Base-by-base conservation (phyloP, 1,284 basidiomycete species). In the Moesziomyces antarcticus region DNA sequence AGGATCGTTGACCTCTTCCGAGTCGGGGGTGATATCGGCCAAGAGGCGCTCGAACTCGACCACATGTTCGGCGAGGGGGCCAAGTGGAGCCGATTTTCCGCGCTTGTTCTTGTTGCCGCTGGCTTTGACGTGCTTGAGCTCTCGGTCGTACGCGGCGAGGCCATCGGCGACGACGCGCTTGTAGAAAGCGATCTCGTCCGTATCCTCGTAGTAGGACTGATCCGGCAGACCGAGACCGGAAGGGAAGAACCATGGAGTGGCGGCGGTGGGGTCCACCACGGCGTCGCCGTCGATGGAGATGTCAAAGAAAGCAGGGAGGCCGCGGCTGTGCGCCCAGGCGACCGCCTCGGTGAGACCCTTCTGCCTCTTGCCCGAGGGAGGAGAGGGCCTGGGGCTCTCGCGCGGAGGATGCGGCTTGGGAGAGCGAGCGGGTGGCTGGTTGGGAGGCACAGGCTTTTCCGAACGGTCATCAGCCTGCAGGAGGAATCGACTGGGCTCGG, bases 201-300 rank as follows among this genome's bases (percentile, higher is more conserved):
- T 86, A 67, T 98, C 95, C 50, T 91, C 88, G 84, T 94, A 98
- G 84, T 98, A 97, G 85, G 95, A 93, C 90, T 95, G 94, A 44
- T 94, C 90, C 1, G 95, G 95, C 14, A 98, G 89, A 33, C 94
- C 93, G 8, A 97, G 87, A 11, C 86, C 88, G 8, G 91, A 89
- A 81, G 98, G 95, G 73, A 88, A 90, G 80, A 98, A 90, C 90
- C 91, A 94, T 18, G 95, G 87, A 0, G 90, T 89, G 89, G 96
- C 93, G 47, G 88, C 85, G 75, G 94, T 92, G 0, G 96, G 94
- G 81, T 97, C 93, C n/a, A 89, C 87, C 24, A 92, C 93, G 35
- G 91, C 90, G 78, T 98, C 94, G 43, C 96, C 95, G 60, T 97
- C 94, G 63, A 96, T 88, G 27, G 86, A 87, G 73, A 93, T 90